Evolutionary conservation across 2,329 filamentous ascomycete genomes (phyloP).

Genomic region (Microascus cirrosus): DNA sequence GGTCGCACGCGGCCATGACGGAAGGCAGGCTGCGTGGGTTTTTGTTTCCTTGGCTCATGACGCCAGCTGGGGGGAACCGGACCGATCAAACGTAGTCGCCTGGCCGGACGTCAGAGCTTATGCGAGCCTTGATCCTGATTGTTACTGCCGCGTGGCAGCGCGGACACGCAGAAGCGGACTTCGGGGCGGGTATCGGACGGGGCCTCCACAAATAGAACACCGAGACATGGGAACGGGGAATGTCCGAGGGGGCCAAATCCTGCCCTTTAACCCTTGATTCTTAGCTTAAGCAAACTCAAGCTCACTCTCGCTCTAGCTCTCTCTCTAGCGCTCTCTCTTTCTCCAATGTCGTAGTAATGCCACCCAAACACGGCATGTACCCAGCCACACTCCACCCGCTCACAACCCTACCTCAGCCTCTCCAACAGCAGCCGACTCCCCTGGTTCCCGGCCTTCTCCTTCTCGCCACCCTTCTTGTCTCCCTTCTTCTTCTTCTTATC

Average conservation of each 20-base stretch:
- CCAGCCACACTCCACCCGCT: not conserved
- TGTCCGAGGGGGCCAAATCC: not conserved
- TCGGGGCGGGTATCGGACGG: not conserved
- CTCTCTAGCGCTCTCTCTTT: too few relatives aligned
- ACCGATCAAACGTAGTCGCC: too few relatives aligned
- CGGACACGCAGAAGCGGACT: not conserved
- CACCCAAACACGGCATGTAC: not conserved
- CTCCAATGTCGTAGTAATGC: not conserved
- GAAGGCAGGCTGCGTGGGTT: too few relatives aligned
- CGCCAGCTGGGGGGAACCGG: too few relatives aligned
- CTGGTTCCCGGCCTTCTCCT: conserved; percentile 41
- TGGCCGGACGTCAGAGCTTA: too few relatives aligned
- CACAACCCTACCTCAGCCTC: conserved; percentile 28
- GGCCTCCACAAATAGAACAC: not conserved
- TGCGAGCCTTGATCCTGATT: too few relatives aligned
- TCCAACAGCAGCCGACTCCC: conserved; percentile 51
- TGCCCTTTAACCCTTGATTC: too few relatives aligned
- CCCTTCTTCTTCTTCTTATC: conserved; percentile 29
- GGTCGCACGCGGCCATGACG: too few relatives aligned
- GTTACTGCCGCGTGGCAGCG: too few relatives aligned
- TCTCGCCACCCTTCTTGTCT: conserved; percentile 24
- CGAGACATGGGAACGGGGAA: not conserved
- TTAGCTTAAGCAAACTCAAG: too few relatives aligned
- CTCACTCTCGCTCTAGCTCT: too few relatives aligned
- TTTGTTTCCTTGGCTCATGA: too few relatives aligned